A percentile compares a stretch with the other conserved stretches of the same genome.
These are phyloP conservation scores for Ampelomyces quisqualis DNA, from an alignment of 2,329 filamentous ascomycete species.

Conservation along the genomic window DNA sequence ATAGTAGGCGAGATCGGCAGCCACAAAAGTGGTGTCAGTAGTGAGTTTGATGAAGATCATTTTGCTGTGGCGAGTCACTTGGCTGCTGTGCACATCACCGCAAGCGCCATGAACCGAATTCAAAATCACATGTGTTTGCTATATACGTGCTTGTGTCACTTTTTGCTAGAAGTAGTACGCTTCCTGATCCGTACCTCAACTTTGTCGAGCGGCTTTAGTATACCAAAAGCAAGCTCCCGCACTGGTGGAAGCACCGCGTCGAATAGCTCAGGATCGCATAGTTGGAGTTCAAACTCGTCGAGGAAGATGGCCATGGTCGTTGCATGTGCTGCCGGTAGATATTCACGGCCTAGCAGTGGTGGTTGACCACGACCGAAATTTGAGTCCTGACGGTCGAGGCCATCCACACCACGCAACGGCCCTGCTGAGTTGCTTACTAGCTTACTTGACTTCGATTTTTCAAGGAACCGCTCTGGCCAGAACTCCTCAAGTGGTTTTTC, in stretches of 20 bases:
- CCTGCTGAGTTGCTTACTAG: neutral
- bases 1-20: too few species aligned
- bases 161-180: constrained; percentile 12
- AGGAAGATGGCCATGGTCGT: constrained; percentile 27
- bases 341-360: constrained; percentile 14
- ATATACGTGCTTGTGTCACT: too few species aligned
- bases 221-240: constrained; percentile 21
- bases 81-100: too few species aligned
- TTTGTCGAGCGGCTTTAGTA: constrained; percentile 20
- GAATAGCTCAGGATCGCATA: constrained; percentile 24
- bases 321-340: constrained; percentile 20
- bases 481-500: constrained; percentile 28
- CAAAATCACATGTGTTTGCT: too few species aligned
- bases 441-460: constrained; percentile 5
- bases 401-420: constrained; percentile 15
- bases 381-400: constrained; percentile 16
- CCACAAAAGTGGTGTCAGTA: too few species aligned
- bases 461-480: constrained; percentile 32
- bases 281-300: constrained; percentile 29
- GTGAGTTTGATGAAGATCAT: too few species aligned
- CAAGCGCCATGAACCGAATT: too few species aligned
- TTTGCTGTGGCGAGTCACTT: too few species aligned
- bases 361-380: constrained; percentile 7
- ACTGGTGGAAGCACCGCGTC: constrained; percentile 21
- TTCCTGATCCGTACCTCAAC: constrained; percentile 31